Conservation (phyloP, 345 rosid genomes). For the Populus pruinosa region DNA sequence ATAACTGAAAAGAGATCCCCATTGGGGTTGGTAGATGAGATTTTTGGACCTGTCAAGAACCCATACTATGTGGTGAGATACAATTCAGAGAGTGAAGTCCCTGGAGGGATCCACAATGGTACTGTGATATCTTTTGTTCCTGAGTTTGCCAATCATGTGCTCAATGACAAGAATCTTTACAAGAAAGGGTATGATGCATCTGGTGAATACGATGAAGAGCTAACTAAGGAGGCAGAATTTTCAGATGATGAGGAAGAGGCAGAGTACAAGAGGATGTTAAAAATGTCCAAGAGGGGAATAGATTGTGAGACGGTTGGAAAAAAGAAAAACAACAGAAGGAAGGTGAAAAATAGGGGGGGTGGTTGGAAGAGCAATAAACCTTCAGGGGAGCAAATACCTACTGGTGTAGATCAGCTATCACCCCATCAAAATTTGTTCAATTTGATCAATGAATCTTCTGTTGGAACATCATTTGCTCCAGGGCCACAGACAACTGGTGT, state of each 20-base stretch:
- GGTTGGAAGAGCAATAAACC: conserved; percentile 38
- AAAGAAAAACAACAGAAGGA: conserved; percentile 50
- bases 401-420: conserved; percentile 12
- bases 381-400: conserved; percentile 32
- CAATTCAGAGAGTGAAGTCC: conserved; percentile 85
- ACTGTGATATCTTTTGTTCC: conserved; percentile 62
- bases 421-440: conserved; percentile 27
- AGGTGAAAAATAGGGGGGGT: conserved; percentile 38
- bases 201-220: conserved; percentile 90
- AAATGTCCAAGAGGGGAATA: conserved; percentile 64
- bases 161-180: conserved; percentile 64
- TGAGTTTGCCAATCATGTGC: conserved; percentile 74
- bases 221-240: conserved; percentile 72
- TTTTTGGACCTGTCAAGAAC: conserved; percentile 89
- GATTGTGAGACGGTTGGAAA: conserved; percentile 43
- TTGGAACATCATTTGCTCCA: conserved; percentile 29
- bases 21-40: conserved; percentile 79
- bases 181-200: conserved; percentile 97
- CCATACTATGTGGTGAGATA: conserved; percentile 85
- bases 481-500: conserved; percentile 34
- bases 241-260: conserved; percentile 98
- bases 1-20: conserved; percentile 60
- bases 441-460: conserved; percentile 22
- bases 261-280: conserved; percentile 59
- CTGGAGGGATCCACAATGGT: conserved; percentile 59